phyloP scores from a whole-genome alignment of 495 filamentous ascomycete genomes.

The Penicillium argentinense region DNA sequence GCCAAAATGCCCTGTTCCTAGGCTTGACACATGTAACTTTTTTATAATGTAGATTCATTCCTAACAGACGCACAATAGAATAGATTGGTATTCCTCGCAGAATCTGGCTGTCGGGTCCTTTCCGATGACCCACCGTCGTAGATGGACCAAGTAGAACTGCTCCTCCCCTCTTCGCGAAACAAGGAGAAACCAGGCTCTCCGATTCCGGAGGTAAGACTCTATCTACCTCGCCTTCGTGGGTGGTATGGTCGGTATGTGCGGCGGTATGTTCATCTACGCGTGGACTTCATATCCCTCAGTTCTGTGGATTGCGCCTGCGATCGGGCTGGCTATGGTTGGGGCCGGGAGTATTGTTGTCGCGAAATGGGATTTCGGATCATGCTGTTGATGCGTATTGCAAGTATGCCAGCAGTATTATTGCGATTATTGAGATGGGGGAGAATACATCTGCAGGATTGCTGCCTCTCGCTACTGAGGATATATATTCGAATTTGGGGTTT shows the following conservation, averaged over 20 bases:
- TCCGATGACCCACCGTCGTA: too few species aligned
- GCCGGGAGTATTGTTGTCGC: conserved; percentile 4
- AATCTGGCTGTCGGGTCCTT: too few species aligned
- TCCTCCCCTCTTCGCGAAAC: too few species aligned
- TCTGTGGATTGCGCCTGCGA: conserved; percentile 33
- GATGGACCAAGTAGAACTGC: too few species aligned
- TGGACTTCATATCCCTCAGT: conserved; percentile 32
- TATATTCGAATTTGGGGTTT: conserved; percentile 35
- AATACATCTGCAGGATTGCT: conserved; percentile 25
- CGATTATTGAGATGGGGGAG: conserved; percentile 21
- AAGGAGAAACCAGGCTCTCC: too few species aligned
- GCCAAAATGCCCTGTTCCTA: too few species aligned
- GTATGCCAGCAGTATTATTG: conserved; percentile 26
- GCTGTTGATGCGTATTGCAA: conserved; percentile 28
- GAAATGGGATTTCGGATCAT: conserved; percentile 22
- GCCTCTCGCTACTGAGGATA: conserved; percentile 30
- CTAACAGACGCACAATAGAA: too few species aligned
- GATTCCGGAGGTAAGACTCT: too few species aligned
- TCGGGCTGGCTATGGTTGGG: conserved; percentile 34
- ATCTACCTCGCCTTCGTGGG: too few species aligned
- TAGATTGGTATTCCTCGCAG: too few species aligned
- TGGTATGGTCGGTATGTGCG: conserved; percentile 27
- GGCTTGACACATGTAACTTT: too few species aligned
- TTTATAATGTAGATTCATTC: too few species aligned
- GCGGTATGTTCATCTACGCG: conserved; percentile 37